Percentiles rank a stretch among this genome's conserved stretches.
These are phyloP conservation scores for Monosporascus sp. DNA, from an alignment of 2,329 filamentous ascomycete genomes.

Conservation along the genomic window DNA sequence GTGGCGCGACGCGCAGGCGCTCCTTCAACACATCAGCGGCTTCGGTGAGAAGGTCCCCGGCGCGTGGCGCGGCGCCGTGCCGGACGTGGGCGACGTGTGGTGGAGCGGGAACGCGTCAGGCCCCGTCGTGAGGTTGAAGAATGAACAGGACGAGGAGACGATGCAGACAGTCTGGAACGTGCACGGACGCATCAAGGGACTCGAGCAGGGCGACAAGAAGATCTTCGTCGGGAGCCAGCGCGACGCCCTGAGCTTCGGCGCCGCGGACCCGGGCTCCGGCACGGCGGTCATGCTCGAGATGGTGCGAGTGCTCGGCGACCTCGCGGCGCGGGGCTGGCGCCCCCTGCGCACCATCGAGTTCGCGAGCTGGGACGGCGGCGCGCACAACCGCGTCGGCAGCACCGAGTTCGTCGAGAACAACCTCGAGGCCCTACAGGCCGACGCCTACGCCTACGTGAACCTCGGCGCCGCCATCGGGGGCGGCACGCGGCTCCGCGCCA, in stretches of 20 bases:
- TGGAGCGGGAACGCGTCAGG: constrained; percentile 75
- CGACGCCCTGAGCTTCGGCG: constrained; percentile 87
- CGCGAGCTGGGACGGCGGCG: constrained; percentile 90
- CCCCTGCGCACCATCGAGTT: constrained; percentile 94
- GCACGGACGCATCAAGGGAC: constrained; percentile 75
- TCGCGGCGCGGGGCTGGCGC: constrained; percentile 75
- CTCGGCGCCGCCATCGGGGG: constrained; percentile 71
- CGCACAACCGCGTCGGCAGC: constrained; percentile 90
- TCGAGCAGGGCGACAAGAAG: constrained; percentile 76
- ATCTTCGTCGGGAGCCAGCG: constrained; percentile 91
- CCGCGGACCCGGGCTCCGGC: constrained; percentile 78
- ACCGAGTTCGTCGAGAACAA: constrained; percentile 93
- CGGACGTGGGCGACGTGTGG: constrained; percentile 63
- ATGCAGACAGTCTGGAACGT: constrained; percentile 90
- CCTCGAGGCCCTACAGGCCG: constrained; percentile 62
- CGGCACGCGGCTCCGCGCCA: constrained; percentile 68
- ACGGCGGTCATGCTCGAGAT: constrained; percentile 90
- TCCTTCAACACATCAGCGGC: constrained; percentile 72
- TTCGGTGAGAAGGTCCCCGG: constrained; percentile 64
- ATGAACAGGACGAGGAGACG: constrained; percentile 78
- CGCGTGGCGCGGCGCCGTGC: constrained; percentile 73
- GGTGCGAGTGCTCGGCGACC: constrained; percentile 74
- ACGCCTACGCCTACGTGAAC: constrained; percentile 86
- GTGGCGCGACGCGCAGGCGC: constrained; percentile 79
- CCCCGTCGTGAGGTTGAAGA: constrained; percentile 75